Percentiles rank a stretch among this genome's conserved stretches.
Evolutionary conservation across 495 filamentous ascomycete genomes (phyloP).

Genomic region (Aspergillus campestris): DNA sequence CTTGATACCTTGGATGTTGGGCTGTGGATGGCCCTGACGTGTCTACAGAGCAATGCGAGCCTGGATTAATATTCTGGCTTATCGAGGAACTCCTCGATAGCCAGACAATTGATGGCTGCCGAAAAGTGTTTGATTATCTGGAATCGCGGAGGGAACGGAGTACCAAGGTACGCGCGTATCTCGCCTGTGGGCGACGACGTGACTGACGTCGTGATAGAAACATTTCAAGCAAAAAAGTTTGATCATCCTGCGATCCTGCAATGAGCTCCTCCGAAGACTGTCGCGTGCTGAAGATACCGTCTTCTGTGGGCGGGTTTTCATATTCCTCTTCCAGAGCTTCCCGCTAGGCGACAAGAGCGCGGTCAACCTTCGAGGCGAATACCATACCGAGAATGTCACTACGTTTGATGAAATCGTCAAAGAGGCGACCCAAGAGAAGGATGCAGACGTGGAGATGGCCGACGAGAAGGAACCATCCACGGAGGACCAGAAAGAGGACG

Average conservation of each 20-base stretch:
- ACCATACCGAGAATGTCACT: slow-evolving; percentile 91
- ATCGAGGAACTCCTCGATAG: slow-evolving; percentile 94
- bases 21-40: slow-evolving; percentile 16
- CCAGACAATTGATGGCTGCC: slow-evolving; percentile 84
- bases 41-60: slow-evolving; percentile 64
- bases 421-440: slow-evolving; percentile 9
- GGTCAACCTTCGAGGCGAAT: slow-evolving; percentile 93
- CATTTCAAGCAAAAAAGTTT: slow-evolving; percentile 78
- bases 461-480: slow-evolving; percentile 39
- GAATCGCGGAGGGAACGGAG: slow-evolving; percentile 86
- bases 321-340: slow-evolving; percentile 96
- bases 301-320: slow-evolving; percentile 93
- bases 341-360: slow-evolving; percentile 93
- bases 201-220: slow-evolving; percentile 38
- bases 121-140: slow-evolving; percentile 84
- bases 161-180: slow-evolving; percentile 45
- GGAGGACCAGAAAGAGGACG: slow-evolving; percentile 13
- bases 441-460: slow-evolving; percentile 52
- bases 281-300: slow-evolving; percentile 93
- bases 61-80: slow-evolving; percentile 76
- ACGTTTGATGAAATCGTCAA: slow-evolving; percentile 57
- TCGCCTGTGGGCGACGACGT: not conserved
- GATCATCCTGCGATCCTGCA: slow-evolving; percentile 84
- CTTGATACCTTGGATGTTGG: not conserved
- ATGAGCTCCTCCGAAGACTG: slow-evolving; percentile 83